Conservation (phyloP, 1,284 basidiomycete genomes). For the Naganishia cerealis region DNA sequence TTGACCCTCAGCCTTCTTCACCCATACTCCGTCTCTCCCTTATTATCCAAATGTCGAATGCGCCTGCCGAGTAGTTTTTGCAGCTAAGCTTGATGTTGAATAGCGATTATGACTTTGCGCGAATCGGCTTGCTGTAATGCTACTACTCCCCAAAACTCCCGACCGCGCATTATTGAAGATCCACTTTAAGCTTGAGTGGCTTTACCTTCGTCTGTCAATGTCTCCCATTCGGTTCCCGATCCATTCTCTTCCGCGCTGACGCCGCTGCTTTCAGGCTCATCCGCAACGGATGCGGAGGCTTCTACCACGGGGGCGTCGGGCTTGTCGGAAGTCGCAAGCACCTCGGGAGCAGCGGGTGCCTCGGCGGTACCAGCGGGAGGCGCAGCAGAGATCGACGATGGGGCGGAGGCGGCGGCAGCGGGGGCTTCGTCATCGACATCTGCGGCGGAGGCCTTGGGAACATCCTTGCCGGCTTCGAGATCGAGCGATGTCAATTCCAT, state of each 20-base stretch:
- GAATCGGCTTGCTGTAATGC: neutral
- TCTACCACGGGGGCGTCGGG: slow-evolving; percentile 5
- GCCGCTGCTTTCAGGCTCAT: slow-evolving; percentile 18
- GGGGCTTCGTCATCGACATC: slow-evolving; percentile 52
- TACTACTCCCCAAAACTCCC: neutral
- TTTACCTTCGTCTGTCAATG: slow-evolving; percentile 26
- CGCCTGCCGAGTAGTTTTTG: neutral
- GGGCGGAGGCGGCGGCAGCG: slow-evolving; percentile 55
- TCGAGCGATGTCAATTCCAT: slow-evolving; percentile 85
- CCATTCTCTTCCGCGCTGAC: slow-evolving; percentile 16
- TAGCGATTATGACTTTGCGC: neutral
- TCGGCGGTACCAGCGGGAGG: slow-evolving; percentile 45
- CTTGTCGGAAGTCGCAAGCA: slow-evolving; percentile 11
- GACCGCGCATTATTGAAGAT: neutral
- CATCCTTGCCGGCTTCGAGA: slow-evolving; percentile 58
- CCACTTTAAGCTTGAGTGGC: slow-evolving; percentile 19
- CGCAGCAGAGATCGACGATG: slow-evolving; percentile 35
- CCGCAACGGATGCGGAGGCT: slow-evolving; percentile 5
- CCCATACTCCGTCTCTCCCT: neutral
- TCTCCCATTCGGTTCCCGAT: slow-evolving; percentile 29
- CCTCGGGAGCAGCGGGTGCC: slow-evolving; percentile 18
- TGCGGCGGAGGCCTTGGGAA: slow-evolving; percentile 44
- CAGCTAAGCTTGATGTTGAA: neutral
- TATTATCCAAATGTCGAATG: neutral
- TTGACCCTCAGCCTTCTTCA: neutral